Percentiles rank a stretch among this genome's conserved stretches.
phyloP scores from a whole-genome alignment of 345 rosid species.

The Citrus mangshanensis region DNA sequence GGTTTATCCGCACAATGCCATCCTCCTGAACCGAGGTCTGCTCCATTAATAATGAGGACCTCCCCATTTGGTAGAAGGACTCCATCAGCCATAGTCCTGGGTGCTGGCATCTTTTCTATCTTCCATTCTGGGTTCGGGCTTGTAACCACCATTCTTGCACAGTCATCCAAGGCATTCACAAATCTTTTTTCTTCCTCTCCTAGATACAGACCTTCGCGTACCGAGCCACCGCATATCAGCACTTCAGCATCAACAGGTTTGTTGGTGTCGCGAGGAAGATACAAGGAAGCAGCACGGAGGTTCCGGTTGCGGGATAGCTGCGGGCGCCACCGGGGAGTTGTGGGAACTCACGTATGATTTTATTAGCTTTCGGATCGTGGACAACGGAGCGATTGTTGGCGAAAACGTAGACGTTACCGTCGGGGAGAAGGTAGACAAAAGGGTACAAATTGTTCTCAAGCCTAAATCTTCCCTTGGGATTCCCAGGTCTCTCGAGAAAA shows the following conservation, averaged over 20 bases:
- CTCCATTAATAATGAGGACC: conserved; percentile 69
- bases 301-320: conserved; percentile 29
- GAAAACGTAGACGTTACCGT: conserved; percentile 20
- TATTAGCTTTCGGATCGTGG: conserved; percentile 16
- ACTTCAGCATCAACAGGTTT: conserved; percentile 41
- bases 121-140: conserved; percentile 51
- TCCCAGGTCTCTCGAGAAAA: background rate
- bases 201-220: conserved; percentile 32
- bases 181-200: conserved; percentile 26
- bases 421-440: conserved; percentile 29
- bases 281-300: conserved; percentile 34
- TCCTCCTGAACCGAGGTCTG: conserved; percentile 57
- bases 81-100: conserved; percentile 71
- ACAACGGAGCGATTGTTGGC: conserved; percentile 17
- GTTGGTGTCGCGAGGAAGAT: conserved; percentile 23
- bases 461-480: background rate
- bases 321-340: conserved; percentile 28
- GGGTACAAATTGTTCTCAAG: conserved; percentile 16
- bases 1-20: conserved; percentile 75
- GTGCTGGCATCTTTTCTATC: conserved; percentile 56
- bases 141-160: conserved; percentile 38
- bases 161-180: conserved; percentile 33
- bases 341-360: conserved; percentile 24
- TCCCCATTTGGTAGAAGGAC: conserved; percentile 73
- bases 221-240: conserved; percentile 58